Evolutionary conservation across 2,329 filamentous ascomycete genomes (phyloP).

Genomic region (Cladosporium sp.): DNA sequence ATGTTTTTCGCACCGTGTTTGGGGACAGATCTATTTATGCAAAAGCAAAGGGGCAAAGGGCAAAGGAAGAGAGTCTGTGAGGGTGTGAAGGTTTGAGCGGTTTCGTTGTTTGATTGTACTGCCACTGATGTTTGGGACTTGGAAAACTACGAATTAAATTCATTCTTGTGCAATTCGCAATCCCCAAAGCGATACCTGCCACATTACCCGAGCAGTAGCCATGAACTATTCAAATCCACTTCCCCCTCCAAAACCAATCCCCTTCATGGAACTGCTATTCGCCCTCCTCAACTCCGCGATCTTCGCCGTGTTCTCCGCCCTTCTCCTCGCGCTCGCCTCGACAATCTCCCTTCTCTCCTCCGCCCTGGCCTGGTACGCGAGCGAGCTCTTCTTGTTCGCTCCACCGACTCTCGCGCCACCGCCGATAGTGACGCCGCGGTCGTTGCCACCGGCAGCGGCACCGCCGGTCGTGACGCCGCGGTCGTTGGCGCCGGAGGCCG

Average conservation of each 20-base stretch:
- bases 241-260: constrained; percentile 33
- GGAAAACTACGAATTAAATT: no score
- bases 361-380: constrained; percentile 61
- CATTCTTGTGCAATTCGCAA: no score
- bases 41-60: no score
- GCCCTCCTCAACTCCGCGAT: constrained; percentile 44
- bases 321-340: constrained; percentile 54
- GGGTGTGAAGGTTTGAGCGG: no score
- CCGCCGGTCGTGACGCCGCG: constrained; percentile 23
- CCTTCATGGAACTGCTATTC: constrained; percentile 39
- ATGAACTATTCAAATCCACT: constrained; percentile 44
- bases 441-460: constrained; percentile 24
- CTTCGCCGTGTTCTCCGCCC: constrained; percentile 50
- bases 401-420: constrained; percentile 47
- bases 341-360: constrained; percentile 54
- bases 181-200: no score
- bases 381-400: constrained; percentile 57
- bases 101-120: no score
- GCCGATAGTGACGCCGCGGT: constrained; percentile 44
- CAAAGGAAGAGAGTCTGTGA: no score
- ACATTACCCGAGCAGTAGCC: no score
- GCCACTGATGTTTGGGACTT: no score
- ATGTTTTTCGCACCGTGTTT: no score
- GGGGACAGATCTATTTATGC: no score
- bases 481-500: constrained; percentile 14